Conservation (phyloP, 495 filamentous ascomycete species). For the Xylaria curta region DNA sequence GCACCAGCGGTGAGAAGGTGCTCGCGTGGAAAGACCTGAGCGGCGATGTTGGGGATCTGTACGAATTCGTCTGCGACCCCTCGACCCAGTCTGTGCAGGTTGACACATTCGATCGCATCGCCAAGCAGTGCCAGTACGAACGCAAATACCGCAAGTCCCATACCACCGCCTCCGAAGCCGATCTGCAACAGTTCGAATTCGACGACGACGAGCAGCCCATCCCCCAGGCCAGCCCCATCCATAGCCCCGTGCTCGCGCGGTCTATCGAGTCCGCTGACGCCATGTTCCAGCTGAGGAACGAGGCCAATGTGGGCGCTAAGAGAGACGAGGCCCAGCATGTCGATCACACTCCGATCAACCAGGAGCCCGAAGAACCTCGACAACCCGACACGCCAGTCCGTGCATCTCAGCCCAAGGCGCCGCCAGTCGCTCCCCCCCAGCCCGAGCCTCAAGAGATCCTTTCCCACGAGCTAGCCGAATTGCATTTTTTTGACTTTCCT, state of each 20-base stretch:
- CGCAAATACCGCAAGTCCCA: conserved; percentile 83
- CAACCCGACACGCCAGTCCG: conserved; percentile 26
- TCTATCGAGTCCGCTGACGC: conserved; percentile 56
- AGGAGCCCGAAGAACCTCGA: conserved; percentile 20
- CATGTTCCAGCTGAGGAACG: conserved; percentile 47
- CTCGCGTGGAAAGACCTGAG: conserved; percentile 95
- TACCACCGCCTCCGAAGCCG: conserved; percentile 79
- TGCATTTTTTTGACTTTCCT: conserved; percentile 91
- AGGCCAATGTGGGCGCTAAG: conserved; percentile 44
- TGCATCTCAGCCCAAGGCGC: conserved; percentile 44
- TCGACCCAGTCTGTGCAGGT: conserved; percentile 73
- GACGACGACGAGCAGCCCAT: conserved; percentile 76
- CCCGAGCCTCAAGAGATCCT: conserved; percentile 77
- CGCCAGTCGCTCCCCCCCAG: conserved; percentile 57
- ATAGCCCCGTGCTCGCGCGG: conserved; percentile 64
- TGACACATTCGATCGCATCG: conserved; percentile 79
- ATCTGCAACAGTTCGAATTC: conserved; percentile 83
- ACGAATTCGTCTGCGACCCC: conserved; percentile 92
- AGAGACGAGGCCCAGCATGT: conserved; percentile 35
- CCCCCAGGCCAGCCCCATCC: conserved; percentile 78
- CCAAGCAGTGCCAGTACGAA: conserved; percentile 96
- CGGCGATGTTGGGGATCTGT: conserved; percentile 91
- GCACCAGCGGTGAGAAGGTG: conserved; percentile 78
- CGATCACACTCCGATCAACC: conserved; percentile 8
- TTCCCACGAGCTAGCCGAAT: conserved; percentile 76